Evolutionary conservation across 257 asterid species (phyloP).

Genomic region (Cordia subcordata): DNA sequence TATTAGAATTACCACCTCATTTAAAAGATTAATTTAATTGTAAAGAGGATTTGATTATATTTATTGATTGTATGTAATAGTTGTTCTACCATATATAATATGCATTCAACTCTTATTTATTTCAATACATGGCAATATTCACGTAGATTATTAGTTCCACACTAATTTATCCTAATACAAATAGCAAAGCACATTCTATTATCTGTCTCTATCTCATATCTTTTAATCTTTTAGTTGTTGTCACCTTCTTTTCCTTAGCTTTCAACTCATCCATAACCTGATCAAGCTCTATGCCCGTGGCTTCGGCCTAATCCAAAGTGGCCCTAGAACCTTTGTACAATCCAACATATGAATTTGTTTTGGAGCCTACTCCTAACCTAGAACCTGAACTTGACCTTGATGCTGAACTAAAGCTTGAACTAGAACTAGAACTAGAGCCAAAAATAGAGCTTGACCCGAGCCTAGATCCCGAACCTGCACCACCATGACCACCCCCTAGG

Average conservation of each 20-base stretch:
- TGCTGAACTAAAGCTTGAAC: constrained; percentile 11
- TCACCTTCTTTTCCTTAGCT: not conserved
- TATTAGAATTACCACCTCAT: too few relatives aligned
- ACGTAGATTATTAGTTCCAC: too few relatives aligned
- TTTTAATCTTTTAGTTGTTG: not conserved
- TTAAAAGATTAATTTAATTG: too few relatives aligned
- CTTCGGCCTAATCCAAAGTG: constrained; percentile 10
- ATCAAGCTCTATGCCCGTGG: not conserved
- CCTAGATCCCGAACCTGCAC: constrained; percentile 21
- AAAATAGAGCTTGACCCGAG: constrained; percentile 27
- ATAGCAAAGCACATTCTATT: not conserved
- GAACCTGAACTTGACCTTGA: constrained; percentile 17
- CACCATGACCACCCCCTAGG: constrained; percentile 28
- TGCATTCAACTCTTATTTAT: too few relatives aligned
- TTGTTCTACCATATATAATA: too few relatives aligned
- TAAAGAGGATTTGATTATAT: too few relatives aligned
- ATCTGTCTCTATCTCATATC: too few relatives aligned
- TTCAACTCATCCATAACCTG: constrained; percentile 1
- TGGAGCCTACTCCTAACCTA: constrained; percentile 12
- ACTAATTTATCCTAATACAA: constrained; percentile 8
- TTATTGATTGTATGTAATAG: too few relatives aligned
- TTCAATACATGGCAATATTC: too few relatives aligned
- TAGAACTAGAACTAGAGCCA: too few relatives aligned
- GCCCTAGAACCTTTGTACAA: constrained; percentile 19
- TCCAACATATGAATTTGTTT: constrained; percentile 20